Conservation (phyloP, 2,329 filamentous ascomycete genomes). For the Cyphellophora attinorum region DNA sequence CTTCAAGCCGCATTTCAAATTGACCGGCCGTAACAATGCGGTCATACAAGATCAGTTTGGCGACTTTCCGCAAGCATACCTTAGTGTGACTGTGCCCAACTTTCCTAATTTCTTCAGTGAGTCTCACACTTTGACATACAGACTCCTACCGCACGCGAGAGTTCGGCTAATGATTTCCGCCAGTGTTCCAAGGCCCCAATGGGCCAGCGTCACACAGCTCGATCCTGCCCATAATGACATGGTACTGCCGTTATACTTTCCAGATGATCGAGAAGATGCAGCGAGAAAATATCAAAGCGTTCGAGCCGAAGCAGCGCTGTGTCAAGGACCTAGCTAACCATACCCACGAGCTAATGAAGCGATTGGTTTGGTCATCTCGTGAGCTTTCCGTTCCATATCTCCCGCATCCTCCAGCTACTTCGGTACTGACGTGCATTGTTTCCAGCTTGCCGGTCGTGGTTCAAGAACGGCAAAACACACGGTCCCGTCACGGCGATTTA, state of each 20-base stretch:
- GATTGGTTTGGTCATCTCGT: conserved; percentile 15
- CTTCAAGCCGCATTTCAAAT: conserved; percentile 12
- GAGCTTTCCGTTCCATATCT: no score
- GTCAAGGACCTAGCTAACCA: conserved; percentile 27
- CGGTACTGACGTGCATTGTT: no score
- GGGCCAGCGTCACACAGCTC: conserved; percentile 19
- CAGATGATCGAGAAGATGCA: conserved; percentile 21
- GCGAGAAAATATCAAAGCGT: conserved; percentile 15
- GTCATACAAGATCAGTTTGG: conserved; percentile 7
- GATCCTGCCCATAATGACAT: conserved; percentile 20
- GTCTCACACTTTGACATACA: no score
- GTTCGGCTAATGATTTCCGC: no score
- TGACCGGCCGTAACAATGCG: conserved; percentile 8
- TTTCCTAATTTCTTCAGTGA: conserved; percentile 23
- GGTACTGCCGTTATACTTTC: conserved; percentile 17
- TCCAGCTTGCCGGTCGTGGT: conserved; percentile 13
- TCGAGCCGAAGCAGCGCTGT: conserved; percentile 18
- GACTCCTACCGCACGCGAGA: no score
- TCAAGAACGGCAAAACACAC: conserved; percentile 11
- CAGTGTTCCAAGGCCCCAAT: conserved; percentile 17
- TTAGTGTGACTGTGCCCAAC: conserved; percentile 10
- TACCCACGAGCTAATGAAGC: conserved; percentile 29
- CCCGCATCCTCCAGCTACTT: no score
- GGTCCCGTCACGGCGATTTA: conserved; percentile 26
- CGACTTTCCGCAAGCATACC: conserved; percentile 5